phyloP scores from a whole-genome alignment of 805 yeast species.

The Teunomyces cretensis region DNA sequence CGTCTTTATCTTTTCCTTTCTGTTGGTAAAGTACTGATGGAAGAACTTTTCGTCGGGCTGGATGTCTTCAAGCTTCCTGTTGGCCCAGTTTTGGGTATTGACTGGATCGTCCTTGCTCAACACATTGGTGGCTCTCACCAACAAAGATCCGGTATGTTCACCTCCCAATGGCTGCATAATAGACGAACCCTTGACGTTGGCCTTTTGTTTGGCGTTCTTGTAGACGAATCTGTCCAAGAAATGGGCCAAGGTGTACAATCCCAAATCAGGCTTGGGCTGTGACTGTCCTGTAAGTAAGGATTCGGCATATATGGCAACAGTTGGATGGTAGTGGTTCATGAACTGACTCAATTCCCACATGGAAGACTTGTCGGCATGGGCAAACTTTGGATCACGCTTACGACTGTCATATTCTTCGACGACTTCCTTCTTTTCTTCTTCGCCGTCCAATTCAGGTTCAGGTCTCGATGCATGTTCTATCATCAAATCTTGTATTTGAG shows the following conservation, averaged over 20 bases:
- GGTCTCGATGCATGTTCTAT: constrained; percentile 48
- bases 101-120: constrained; percentile 58
- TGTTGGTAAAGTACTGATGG: constrained; percentile 75
- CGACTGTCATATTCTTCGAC: constrained; percentile 65
- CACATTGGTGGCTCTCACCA: constrained; percentile 61
- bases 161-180: constrained; percentile 98
- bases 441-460: constrained; percentile 31
- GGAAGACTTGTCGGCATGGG: constrained; percentile 80
- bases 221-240: constrained; percentile 95
- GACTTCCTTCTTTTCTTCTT: constrained; percentile 8
- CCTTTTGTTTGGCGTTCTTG: constrained; percentile 82
- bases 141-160: constrained; percentile 64
- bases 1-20: constrained; percentile 40
- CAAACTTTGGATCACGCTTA: constrained; percentile 88
- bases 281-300: constrained; percentile 51
- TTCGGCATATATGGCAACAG: constrained; percentile 77
- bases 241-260: constrained; percentile 81
- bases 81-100: constrained; percentile 82
- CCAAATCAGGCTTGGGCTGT: constrained; percentile 80
- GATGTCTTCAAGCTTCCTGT: constrained; percentile 58
- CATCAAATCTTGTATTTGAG: constrained; percentile 66
- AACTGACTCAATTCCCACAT: constrained; percentile 85
- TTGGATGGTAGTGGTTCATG: constrained; percentile 85
- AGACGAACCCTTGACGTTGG: constrained; percentile 76
- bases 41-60: constrained; percentile 88